Percentiles rank a stretch among this genome's conserved stretches.
These are phyloP conservation scores for Candida sp. DNA, from an alignment of 1,139 yeast species.

Conservation along the genomic window DNA sequence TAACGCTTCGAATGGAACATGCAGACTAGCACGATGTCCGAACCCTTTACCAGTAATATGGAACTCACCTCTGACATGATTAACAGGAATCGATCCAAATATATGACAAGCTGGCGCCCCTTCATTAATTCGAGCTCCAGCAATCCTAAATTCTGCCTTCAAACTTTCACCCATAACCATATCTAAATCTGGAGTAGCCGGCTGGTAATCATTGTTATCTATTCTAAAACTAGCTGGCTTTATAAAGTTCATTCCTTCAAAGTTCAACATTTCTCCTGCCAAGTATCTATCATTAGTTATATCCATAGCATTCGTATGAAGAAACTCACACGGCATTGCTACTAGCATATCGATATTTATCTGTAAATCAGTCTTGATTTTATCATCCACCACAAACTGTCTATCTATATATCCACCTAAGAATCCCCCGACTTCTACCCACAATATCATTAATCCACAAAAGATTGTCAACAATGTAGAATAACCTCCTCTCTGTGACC, in stretches of 20 bases:
- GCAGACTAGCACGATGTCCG: conserved; percentile 51
- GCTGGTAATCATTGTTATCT: conserved; percentile 43
- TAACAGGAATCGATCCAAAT: conserved; percentile 83
- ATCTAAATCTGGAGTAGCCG: conserved; percentile 64
- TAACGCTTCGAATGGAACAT: conserved; percentile 45
- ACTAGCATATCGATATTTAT: conserved; percentile 80
- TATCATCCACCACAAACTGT: conserved; percentile 70
- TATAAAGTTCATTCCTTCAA: conserved; percentile 57
- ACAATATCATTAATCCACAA: conserved; percentile 62
- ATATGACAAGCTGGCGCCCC: conserved; percentile 84
- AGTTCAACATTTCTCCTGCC: conserved; percentile 71
- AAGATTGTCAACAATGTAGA: conserved; percentile 66
- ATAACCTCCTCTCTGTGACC: conserved; percentile 74
- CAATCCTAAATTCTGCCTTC: conserved; percentile 55
- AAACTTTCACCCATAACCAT: conserved; percentile 62
- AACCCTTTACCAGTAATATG: conserved; percentile 77
- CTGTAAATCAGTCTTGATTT: conserved; percentile 56
- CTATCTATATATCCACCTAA: conserved; percentile 82
- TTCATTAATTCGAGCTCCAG: conserved; percentile 37
- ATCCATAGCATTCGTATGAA: conserved; percentile 79
- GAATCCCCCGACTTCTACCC: conserved; percentile 86
- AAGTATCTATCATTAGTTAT: conserved; percentile 71
- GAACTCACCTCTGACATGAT: conserved; percentile 81
- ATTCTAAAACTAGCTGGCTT: conserved; percentile 46
- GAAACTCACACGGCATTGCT: conserved; percentile 76